These are phyloP conservation scores for Leptomonas seymouri DNA, from an alignment of 208 protist species.

Conservation along the genomic window DNA sequence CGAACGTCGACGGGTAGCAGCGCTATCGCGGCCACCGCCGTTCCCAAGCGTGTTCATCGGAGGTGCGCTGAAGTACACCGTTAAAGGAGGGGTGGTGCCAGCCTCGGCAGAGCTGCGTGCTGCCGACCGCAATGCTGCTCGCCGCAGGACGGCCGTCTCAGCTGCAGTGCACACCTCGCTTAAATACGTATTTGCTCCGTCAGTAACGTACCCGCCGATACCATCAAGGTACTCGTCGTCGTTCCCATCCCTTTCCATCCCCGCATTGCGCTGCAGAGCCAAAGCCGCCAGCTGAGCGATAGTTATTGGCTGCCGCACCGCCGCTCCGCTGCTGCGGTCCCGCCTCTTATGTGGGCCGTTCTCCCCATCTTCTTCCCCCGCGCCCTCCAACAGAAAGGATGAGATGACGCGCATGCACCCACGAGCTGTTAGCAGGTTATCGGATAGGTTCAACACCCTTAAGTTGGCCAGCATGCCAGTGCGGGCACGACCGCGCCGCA, in stretches of 20 bases:
- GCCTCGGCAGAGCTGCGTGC: neutral
- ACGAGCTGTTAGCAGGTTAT: slow-evolving; percentile 57
- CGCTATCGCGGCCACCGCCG: neutral
- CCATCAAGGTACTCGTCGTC: neutral
- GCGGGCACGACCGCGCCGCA: slow-evolving; percentile 17
- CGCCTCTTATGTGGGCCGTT: no score
- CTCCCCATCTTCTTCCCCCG: neutral
- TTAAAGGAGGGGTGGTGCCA: slow-evolving; percentile 5
- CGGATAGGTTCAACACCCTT: slow-evolving; percentile 58
- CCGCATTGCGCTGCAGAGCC: slow-evolving; percentile 58
- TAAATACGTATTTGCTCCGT: slow-evolving; percentile 14
- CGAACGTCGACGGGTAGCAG: neutral
- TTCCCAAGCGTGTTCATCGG: neutral
- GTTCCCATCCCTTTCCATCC: slow-evolving; percentile 25
- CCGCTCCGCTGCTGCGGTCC: slow-evolving; percentile 1
- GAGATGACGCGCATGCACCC: slow-evolving; percentile 59
- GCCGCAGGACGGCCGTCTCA: slow-evolving; percentile 24
- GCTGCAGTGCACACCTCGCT: slow-evolving; percentile 28
- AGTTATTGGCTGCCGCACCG: slow-evolving; percentile 7
- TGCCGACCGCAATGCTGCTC: slow-evolving; percentile 20
- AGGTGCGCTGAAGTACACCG: slow-evolving; percentile 30
- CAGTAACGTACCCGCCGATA: neutral
- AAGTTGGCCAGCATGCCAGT: slow-evolving; percentile 57
- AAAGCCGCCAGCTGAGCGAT: slow-evolving; percentile 22
- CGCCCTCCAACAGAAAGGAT: slow-evolving; percentile 49